These are phyloP conservation scores for Abrus pulchellus DNA, from an alignment of 306 rosid species.

Conservation along the genomic window DNA sequence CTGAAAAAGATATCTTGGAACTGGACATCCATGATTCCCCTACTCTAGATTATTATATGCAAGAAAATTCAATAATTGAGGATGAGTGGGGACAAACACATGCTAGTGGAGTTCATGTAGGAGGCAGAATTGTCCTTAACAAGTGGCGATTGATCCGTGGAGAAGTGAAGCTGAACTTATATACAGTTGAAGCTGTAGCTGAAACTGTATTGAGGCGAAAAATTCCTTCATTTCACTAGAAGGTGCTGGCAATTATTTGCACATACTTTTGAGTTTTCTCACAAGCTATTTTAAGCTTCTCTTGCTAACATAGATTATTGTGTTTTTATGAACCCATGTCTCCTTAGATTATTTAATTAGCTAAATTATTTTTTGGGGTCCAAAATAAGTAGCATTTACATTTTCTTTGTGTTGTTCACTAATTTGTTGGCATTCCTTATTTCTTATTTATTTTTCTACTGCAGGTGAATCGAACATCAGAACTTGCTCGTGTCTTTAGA, in stretches of 20 bases:
- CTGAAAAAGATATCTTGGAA: constrained; percentile 58
- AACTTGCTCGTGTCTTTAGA: constrained; percentile 98
- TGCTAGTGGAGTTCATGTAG: constrained; percentile 93
- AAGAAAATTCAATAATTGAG: constrained; percentile 75
- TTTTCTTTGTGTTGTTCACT: constrained; percentile 4
- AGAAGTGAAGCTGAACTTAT: constrained; percentile 88
- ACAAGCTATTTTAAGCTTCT: constrained; percentile 39
- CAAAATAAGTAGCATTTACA: constrained; percentile 23
- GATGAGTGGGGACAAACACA: constrained; percentile 99
- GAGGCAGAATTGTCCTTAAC: constrained; percentile 96
- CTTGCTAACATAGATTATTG: constrained; percentile 25
- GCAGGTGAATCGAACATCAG: constrained; percentile 96
- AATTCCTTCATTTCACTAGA: constrained; percentile 65
- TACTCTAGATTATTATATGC: constrained; percentile 56
- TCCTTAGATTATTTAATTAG: constrained; percentile 43
- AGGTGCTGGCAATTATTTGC: constrained; percentile 58
- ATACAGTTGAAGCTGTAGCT: constrained; percentile 88
- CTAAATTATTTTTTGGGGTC: constrained; percentile 21
- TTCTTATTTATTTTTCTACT: constrained; percentile 47
- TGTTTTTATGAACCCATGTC: constrained; percentile 33
- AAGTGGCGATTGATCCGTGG: constrained; percentile 90
- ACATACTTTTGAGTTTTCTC: constrained; percentile 40
- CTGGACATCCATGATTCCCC: constrained; percentile 57
- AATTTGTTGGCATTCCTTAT: constrained; percentile 30
- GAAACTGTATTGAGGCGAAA: constrained; percentile 90